Evolutionary conservation across 2,329 filamentous ascomycete genomes (phyloP), one percentile per base, ranked within the genome.

Genomic region (Hymenoscyphus salicellus): DNA sequence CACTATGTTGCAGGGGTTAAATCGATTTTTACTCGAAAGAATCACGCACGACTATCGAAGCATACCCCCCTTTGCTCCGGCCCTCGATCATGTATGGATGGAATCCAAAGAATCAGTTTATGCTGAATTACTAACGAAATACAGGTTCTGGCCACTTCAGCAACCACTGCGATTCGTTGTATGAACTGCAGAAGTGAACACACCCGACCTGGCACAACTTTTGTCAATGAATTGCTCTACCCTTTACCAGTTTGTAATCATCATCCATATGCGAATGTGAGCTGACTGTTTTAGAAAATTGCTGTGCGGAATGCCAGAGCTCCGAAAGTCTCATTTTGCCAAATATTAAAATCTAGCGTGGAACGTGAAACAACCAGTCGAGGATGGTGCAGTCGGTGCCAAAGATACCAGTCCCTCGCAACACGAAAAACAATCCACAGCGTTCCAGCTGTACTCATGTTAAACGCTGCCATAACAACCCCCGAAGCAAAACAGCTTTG

Each of bases 381-480:
- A 72, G 95, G 95, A 6, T 99, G 93, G 93, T 99, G 95, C 75
- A 89, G 89, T 69, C 87, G 89, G 73, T 99, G 96, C 75, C 90
- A 93, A 70, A 86, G 92, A 28, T 98, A 99, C 75, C 93, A 97
- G 76, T 90, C 90, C 61, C 86, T 98, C 61, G 86, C 89, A 11
- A 96, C 92, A 23, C 85, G 91, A 66, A 96, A 96, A 74, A 91
- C 89, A 0, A 90, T 98, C 3, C 89, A 92, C 70, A 88, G 84
- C 49, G 85, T 97, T 66, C 94, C 95, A 0, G 84, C 87, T 36
- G 91, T 97, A n/a, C 77, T 99, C 67, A 90, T 96, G 80, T 83
- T 99, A 30, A 97, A 97, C 74, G 91, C 92, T 0, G 86, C 91
- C 11, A 89, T 91, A 49, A 86, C 84, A 5, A 89, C 80, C 56